phyloP scores from a whole-genome alignment of 768 basidiomycete genomes.

The Russula foetens region DNA sequence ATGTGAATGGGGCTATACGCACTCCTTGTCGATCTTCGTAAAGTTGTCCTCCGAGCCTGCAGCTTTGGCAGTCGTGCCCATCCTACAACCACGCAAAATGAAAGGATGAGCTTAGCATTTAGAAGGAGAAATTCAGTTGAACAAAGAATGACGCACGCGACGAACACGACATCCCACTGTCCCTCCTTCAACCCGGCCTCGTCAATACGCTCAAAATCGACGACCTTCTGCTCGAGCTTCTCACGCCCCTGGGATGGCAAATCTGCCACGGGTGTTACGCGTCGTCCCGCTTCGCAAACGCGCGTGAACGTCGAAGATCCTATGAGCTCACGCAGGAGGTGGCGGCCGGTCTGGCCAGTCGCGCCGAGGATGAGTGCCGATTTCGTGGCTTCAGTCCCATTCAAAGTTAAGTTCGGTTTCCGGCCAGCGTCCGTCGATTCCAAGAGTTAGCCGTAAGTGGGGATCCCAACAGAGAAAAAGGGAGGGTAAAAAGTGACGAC shows the following conservation, averaged over 20 bases:
- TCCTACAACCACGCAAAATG: conserved; percentile 25
- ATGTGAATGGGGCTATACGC: conserved; percentile 5
- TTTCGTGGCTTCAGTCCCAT: background rate
- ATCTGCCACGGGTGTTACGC: conserved; percentile 39
- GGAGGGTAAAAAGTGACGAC: background rate
- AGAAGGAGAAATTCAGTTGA: too few relatives aligned
- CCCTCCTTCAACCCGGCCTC: conserved; percentile 42
- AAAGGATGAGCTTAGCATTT: background rate
- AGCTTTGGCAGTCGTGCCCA: conserved; percentile 54
- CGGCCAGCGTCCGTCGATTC: background rate
- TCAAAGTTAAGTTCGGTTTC: too few relatives aligned
- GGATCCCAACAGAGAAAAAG: background rate
- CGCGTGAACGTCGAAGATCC: conserved; percentile 43
- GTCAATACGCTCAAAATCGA: conserved; percentile 62
- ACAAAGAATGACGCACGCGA: conserved; percentile 39
- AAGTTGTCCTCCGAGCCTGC: conserved; percentile 63
- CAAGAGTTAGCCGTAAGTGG: background rate
- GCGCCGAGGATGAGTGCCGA: conserved; percentile 68
- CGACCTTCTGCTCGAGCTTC: conserved; percentile 59
- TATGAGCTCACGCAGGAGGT: conserved; percentile 55
- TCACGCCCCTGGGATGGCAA: conserved; percentile 32
- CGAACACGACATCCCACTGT: conserved; percentile 69
- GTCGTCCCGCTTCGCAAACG: conserved; percentile 65
- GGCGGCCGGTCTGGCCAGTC: conserved; percentile 61
- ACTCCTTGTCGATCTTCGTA: conserved; percentile 75